Conservation (phyloP, 2,329 filamentous ascomycete species). For the Leptoxyphium fumago region DNA sequence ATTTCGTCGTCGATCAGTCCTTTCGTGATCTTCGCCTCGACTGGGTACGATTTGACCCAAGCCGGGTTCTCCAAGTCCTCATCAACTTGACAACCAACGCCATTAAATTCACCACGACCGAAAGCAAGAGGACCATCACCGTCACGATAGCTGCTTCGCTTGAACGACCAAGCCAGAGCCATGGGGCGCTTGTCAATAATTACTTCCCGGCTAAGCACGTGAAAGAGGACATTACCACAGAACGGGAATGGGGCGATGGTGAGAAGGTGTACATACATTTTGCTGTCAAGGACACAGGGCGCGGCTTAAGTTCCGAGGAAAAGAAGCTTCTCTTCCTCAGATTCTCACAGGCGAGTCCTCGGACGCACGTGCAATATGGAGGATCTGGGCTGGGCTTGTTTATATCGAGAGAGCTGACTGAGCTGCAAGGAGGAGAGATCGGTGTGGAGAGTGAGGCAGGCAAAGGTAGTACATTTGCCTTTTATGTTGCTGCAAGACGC, state of each 20-base stretch:
- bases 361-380: slow-evolving; percentile 54
- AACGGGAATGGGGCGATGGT: slow-evolving; percentile 55
- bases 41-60: slow-evolving; percentile 60
- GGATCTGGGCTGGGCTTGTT: slow-evolving; percentile 64
- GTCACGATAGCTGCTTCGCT: slow-evolving; percentile 51
- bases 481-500: slow-evolving; percentile 57
- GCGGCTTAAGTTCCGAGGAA: slow-evolving; percentile 27
- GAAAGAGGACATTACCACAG: slow-evolving; percentile 31
- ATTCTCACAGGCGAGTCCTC: slow-evolving; percentile 53
- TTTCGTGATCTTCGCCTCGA: slow-evolving; percentile 44
- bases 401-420: slow-evolving; percentile 64
- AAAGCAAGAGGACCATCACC: slow-evolving; percentile 46
- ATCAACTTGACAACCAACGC: slow-evolving; percentile 72
- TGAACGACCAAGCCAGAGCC: slow-evolving; percentile 33
- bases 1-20: slow-evolving; percentile 47
- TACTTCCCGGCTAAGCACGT: slow-evolving; percentile 46
- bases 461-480: slow-evolving; percentile 59
- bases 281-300: slow-evolving; percentile 62
- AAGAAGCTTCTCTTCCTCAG: slow-evolving; percentile 44
- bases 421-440: slow-evolving; percentile 67
- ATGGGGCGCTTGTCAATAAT: slow-evolving; percentile 36
- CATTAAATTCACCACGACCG: slow-evolving; percentile 62
- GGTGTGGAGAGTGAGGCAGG: slow-evolving; percentile 55
- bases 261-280: slow-evolving; percentile 53
- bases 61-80: slow-evolving; percentile 60